Base-by-base conservation (phyloP, 306 rosid genomes). In the Purshia tridentata region DNA sequence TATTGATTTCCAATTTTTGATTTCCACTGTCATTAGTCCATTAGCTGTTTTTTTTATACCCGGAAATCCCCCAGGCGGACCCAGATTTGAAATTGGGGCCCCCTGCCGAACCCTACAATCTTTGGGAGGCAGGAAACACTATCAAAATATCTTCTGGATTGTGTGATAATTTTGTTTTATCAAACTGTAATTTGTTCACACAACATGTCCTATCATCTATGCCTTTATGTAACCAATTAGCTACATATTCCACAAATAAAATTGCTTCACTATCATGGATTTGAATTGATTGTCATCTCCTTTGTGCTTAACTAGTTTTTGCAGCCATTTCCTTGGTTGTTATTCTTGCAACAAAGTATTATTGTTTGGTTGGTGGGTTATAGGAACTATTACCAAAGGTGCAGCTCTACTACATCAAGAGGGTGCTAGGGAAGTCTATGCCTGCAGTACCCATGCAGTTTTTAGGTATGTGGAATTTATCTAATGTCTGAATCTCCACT, bases 371-470 rank as follows among this genome's bases (percentile, higher is more conserved):
- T 68, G 59, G 61, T 75, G 44, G 65, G 39, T 69, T 80, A 44
- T 68, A 90, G 98, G 98, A 69, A 92, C 98, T 55, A 90, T 92
- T 70, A 69, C 88, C 55, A 90, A 92, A 83, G 98, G 98, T 80
- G 98, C 98, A 52, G 90, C 86, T 42, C 83, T 92, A n/a, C 88
- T 92, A 78, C 98, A 92, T 82, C 98, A 92, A 83, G 98, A 85
- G 80, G 98, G 98, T 65, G 98, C 96, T 53, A 85, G 97, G 84
- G 98, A 92, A 86, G 98, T 92, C 76, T 92, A 92, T 87, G 98
- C 98, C 15, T 92, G 96, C 83, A 82, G 84, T 77, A 92, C 98
- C 11, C 98, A 92, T 85, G 98, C 98, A 68, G 98, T 92, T 58
- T 92, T 92, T 76, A 92, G 98, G 98, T 92, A 88, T 72, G 70